Base-by-base conservation (phyloP, 1,284 basidiomycete species). In the Tilletia indica region DNA sequence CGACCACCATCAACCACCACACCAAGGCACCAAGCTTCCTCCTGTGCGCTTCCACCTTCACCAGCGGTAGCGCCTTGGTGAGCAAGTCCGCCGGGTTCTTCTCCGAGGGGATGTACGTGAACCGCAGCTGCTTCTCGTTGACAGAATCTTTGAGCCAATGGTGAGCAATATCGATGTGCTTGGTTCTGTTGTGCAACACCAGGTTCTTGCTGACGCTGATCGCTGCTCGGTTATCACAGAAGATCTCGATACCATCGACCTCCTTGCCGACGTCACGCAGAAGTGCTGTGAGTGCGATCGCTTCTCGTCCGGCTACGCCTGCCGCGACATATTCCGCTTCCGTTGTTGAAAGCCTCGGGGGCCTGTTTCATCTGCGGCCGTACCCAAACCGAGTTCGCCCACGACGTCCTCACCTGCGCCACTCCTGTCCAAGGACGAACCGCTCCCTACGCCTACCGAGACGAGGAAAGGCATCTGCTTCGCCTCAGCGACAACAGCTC, bases 121-220 rank as follows among this genome's bases (percentile, higher is more conserved):
- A 68, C 4, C 12, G 8, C 36, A 68, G 42, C 14, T 34, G 16
- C 21, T 14, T 31, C 12, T 49, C 21, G 16, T 49, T 25, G 47
- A 68, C 25, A 9, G 21, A 8, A 36, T 66, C 64, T 21, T 38
- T 6, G 4, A 67, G 9, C 38, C 38, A 67, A 34, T 67, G 64
- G 42, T 67, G 64, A 9, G 14, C 39, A 12, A 67, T 45, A 25
- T 67, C 64, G 42, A 67, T 67, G 36, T 67, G 64, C 64, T 67
- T 67, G 39, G 34, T 45, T 3, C 38, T 5, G n/a, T 25, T n/a
- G 64, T 67, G 64, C 3, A 4, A 16, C 9, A 39, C 31, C 4
- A 16, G 64, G 42, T 48, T 48, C 64, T 67, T 48, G 64, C 4
- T 21, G 6, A 67, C 4, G 4, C 9, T 6, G 64, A 42, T 42